A percentile compares a stretch with the other conserved stretches of the same genome.
These are phyloP conservation scores for Marvania coccoides DNA, from an alignment of 139 green algal genomes.

Conservation along the genomic window DNA sequence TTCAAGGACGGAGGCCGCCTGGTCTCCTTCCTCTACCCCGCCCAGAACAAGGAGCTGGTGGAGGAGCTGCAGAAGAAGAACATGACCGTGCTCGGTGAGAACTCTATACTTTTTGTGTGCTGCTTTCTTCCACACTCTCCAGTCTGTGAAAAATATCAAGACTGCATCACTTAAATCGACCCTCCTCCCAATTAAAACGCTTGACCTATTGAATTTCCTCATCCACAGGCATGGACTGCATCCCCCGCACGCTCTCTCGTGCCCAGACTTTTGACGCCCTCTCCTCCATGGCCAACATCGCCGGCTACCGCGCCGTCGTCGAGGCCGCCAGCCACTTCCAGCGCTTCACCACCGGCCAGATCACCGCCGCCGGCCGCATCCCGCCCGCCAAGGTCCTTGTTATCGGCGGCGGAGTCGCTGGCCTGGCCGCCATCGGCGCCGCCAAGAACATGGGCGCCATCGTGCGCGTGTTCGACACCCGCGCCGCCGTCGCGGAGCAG, in stretches of 20 bases:
- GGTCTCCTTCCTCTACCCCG: slow-evolving; percentile 71
- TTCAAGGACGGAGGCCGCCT: slow-evolving; percentile 58
- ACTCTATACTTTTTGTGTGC: neutral
- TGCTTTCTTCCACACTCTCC: neutral
- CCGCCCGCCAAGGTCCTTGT: slow-evolving; percentile 69
- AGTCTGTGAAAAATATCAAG: neutral
- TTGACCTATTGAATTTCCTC: neutral
- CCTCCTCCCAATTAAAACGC: no score
- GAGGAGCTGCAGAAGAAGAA: slow-evolving; percentile 46
- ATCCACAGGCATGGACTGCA: slow-evolving; percentile 79
- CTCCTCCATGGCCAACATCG: slow-evolving; percentile 81
- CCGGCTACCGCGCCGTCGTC: slow-evolving; percentile 70
- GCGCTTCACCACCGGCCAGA: slow-evolving; percentile 83
- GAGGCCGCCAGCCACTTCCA: slow-evolving; percentile 73
- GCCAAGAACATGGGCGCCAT: slow-evolving; percentile 73
- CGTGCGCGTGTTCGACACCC: slow-evolving; percentile 81
- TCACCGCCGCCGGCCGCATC: slow-evolving; percentile 78
- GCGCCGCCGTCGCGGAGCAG: slow-evolving; percentile 58
- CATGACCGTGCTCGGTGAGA: slow-evolving; percentile 59
- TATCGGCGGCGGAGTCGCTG: slow-evolving; percentile 68
- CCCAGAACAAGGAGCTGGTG: slow-evolving; percentile 69
- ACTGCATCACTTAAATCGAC: no score
- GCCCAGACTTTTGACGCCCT: slow-evolving; percentile 81
- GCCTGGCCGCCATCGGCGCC: slow-evolving; percentile 59
- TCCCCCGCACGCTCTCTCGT: slow-evolving; percentile 66